Percentiles rank a stretch among this genome's conserved stretches.
Conservation (phyloP, 345 rosid genomes). For the Atalantia buxifolia region DNA sequence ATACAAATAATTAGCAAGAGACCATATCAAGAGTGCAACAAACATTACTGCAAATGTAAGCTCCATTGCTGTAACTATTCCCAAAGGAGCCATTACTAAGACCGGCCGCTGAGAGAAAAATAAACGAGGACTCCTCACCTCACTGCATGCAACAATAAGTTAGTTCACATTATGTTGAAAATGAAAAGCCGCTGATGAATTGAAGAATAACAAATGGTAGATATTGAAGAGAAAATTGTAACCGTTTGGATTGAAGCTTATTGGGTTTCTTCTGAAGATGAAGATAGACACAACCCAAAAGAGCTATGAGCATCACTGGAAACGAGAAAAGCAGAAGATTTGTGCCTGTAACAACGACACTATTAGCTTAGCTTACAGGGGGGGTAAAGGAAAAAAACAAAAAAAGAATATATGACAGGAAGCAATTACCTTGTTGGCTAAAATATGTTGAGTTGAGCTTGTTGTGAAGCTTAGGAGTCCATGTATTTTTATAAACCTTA, state of each 20-base stretch:
- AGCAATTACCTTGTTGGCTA: constrained; percentile 44
- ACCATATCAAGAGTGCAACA: constrained; percentile 51
- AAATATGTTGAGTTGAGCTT: constrained; percentile 51
- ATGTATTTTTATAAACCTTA: constrained; percentile 26
- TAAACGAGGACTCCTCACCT: neutral
- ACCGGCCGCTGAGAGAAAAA: constrained; percentile 28
- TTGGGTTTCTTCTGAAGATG: constrained; percentile 41
- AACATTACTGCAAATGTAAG: constrained; percentile 48
- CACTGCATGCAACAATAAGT: neutral
- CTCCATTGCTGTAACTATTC: constrained; percentile 52
- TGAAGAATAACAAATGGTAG: neutral
- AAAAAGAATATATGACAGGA: neutral
- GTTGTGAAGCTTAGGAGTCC: constrained; percentile 39
- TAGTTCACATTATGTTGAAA: neutral
- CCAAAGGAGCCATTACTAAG: constrained; percentile 59
- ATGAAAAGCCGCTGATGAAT: neutral
- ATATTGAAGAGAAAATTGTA: constrained; percentile 13
- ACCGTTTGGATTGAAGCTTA: constrained; percentile 24
- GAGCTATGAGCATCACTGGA: constrained; percentile 61
- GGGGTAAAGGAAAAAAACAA: too few species aligned
- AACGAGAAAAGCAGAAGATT: constrained; percentile 57
- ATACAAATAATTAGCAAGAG: constrained; percentile 47
- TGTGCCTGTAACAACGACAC: constrained; percentile 33
- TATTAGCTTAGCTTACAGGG: neutral
- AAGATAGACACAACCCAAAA: constrained; percentile 55